Base-by-base conservation (phyloP, 1,284 basidiomycete species). In the Puccinia hordei region DNA sequence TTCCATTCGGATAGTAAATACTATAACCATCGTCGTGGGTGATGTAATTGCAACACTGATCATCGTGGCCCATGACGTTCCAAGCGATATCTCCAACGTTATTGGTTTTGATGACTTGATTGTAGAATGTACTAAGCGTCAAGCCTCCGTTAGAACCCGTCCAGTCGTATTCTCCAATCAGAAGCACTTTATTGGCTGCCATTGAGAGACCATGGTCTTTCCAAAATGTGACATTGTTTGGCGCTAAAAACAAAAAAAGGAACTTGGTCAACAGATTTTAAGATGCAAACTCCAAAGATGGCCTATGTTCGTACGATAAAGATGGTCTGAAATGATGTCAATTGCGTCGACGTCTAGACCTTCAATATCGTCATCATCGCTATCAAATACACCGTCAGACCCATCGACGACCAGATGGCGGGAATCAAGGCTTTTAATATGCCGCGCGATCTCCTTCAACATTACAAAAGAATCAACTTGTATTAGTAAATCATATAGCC, bases 11-110 rank as follows among this genome's bases (percentile, higher is more conserved):
- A 66, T 84, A 84, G 35, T 80, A 69, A 2, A 83, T 79, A 2
- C 82, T 77, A 81, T 84, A 84, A 17, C 83, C 83, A 72, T 84
- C 83, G 69, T 83, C 82, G 82, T 84, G 81, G 2, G 12, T 17
- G 22, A 61, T 9, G 27, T 35, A 78, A n/a, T 44, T 41, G 65
- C 75, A 78, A 46, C 75, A 78, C 35, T 69, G 17, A 38, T 68
- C 63, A 44, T 78, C 75, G 27, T 69, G 75, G 55, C 38, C 49
- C 75, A 78, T 78, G 9, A 78, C 22, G 57, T 69, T 78, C 75
- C 75, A 78, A 41, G 75, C 65, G 19, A 78, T 68, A 78, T 78
- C 75, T 2, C 75, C 75, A 30, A 59, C 75, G 44, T 68, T 55
- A 12, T 76, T 63, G 19, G 65, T 55, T 65, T 78, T 78, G 17